Base-by-base conservation (phyloP, 345 rosid genomes). In the Bruguiera sexangula region DNA sequence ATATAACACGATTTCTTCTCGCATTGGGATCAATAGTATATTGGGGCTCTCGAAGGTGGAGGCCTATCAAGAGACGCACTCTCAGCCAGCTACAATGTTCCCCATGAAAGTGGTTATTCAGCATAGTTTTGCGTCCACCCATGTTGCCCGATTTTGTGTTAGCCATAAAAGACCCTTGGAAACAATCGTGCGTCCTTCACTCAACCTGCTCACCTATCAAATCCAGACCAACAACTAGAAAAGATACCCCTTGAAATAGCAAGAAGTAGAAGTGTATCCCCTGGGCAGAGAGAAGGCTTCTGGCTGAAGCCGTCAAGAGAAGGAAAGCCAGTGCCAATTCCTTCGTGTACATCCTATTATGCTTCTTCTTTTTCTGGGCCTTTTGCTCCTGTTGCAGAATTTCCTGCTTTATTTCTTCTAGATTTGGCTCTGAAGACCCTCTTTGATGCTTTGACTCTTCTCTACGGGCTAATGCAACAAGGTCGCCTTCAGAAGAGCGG, bases 191-290 rank as follows among this genome's bases (percentile, higher is more conserved):
- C 15, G 5, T 61, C 63, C 48, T 73, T 91, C 73, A 91, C 80
- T 85, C 78, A 57, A 91, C 89, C 79, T 91, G 98, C 84, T 94
- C 98, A 7, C 98, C 98, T 8, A 94, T 94, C 67, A 94, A 84
- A 80, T 94, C 98, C 67, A 94, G 85, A 69, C 98, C 98, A 37
- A 94, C 98, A 37, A 94, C 84, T 68, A 94, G 82, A 87, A 94
- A 94, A 1, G 98, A 88, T 71, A 94, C 65, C 39, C 98, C 98
- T 77, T 94, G 98, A 82, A 94, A 94, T 76, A 94, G 82, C 80
- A 94, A 86, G 87, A 94, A 94, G 84, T 94, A 94, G 82, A 94
- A 94, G 81, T 94, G 98, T 78, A 94, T 83, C 48, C 98, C 98
- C 81, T 94, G 98, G 5, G 98, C 98, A 1, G 98, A 88, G 58